Percentiles rank a stretch among this genome's conserved stretches.
phyloP scores from a whole-genome alignment of 805 yeast genomes.

The Saccharomycopsis synnaedendra region DNA sequence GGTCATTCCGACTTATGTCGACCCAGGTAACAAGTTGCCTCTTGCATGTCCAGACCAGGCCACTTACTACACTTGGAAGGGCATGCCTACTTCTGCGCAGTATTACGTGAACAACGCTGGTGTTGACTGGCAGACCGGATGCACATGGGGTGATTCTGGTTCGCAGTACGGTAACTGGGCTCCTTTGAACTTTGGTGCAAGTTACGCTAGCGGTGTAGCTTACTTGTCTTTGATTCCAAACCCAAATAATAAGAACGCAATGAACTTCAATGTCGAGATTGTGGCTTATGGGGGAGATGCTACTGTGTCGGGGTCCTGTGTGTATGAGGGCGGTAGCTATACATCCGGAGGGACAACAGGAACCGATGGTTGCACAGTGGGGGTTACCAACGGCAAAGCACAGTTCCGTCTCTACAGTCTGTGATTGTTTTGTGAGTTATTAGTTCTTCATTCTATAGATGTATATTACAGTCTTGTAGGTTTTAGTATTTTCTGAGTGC shows the following conservation, averaged over 20 bases:
- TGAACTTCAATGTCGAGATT: slow-evolving; percentile 69
- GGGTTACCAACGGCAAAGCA: slow-evolving; percentile 77
- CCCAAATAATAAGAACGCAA: slow-evolving; percentile 67
- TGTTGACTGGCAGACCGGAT: slow-evolving; percentile 55
- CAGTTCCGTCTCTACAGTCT: slow-evolving; percentile 31
- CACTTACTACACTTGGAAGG: slow-evolving; percentile 51
- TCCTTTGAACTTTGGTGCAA: slow-evolving; percentile 88
- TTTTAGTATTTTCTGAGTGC: too few relatives aligned
- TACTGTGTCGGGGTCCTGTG: slow-evolving; percentile 61
- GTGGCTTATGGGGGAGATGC: slow-evolving; percentile 59
- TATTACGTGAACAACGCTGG: slow-evolving; percentile 72
- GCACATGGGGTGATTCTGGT: slow-evolving; percentile 56
- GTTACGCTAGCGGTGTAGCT: slow-evolving; percentile 54
- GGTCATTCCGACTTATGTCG: slow-evolving; percentile 60
- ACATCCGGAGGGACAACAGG: slow-evolving; percentile 36
- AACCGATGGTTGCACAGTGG: slow-evolving; percentile 85
- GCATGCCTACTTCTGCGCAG: slow-evolving; percentile 56
- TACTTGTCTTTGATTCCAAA: slow-evolving; percentile 90
- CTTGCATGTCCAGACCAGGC: slow-evolving; percentile 51
- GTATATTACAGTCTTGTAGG: too few relatives aligned
- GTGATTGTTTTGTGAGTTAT: neutral
- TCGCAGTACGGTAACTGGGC: slow-evolving; percentile 69
- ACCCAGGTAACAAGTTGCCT: slow-evolving; percentile 38
- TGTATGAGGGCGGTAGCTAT: slow-evolving; percentile 68
- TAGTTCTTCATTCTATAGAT: too few relatives aligned